Percentiles rank a stretch among this genome's conserved stretches.
These are phyloP conservation scores for Syncephalastrum contaminatum DNA, from an alignment of 371 early-diverging fungal species.

Conservation along the genomic window DNA sequence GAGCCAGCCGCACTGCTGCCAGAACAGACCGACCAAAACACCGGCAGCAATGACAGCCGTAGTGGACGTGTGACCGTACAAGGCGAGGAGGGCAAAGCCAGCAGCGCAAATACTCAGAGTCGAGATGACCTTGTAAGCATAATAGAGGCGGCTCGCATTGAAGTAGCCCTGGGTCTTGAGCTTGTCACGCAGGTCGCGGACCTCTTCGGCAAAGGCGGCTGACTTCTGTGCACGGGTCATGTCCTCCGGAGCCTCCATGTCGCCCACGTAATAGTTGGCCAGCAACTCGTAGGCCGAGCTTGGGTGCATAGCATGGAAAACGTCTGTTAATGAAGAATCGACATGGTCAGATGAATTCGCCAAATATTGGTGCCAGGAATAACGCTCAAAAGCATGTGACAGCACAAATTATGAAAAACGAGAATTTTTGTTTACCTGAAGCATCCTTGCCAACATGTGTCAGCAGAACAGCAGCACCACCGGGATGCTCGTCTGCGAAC, in stretches of 20 bases:
- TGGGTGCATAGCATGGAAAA: constrained; percentile 87
- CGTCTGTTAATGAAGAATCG: constrained; percentile 47
- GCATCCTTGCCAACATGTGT: constrained; percentile 85
- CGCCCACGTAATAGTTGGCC: constrained; percentile 80
- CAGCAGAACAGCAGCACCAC: constrained; percentile 68
- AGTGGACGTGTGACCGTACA: constrained; percentile 53
- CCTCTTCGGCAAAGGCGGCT: constrained; percentile 53
- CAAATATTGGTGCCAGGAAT: not conserved
- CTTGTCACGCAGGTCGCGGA: constrained; percentile 63
- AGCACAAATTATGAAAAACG: not conserved
- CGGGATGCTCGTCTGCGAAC: constrained; percentile 84
- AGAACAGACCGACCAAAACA: constrained; percentile 70
- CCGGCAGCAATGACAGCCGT: constrained; percentile 61
- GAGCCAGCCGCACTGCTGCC: constrained; percentile 90
- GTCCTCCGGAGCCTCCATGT: constrained; percentile 45
- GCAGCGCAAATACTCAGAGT: constrained; percentile 54
- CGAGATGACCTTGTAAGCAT: constrained; percentile 60
- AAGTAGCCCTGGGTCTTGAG: constrained; percentile 66
- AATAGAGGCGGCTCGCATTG: constrained; percentile 69
- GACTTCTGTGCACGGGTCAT: constrained; percentile 14
- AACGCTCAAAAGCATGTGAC: not conserved
- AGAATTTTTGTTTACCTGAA: constrained; percentile 51
- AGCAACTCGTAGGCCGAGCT: constrained; percentile 68
- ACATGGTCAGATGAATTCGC: not conserved
- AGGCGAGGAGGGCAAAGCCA: constrained; percentile 53